A percentile compares a stretch with the other conserved stretches of the same genome.
These are phyloP conservation scores for Odontarrhena argentea DNA, from an alignment of 345 rosid species.

Conservation along the genomic window DNA sequence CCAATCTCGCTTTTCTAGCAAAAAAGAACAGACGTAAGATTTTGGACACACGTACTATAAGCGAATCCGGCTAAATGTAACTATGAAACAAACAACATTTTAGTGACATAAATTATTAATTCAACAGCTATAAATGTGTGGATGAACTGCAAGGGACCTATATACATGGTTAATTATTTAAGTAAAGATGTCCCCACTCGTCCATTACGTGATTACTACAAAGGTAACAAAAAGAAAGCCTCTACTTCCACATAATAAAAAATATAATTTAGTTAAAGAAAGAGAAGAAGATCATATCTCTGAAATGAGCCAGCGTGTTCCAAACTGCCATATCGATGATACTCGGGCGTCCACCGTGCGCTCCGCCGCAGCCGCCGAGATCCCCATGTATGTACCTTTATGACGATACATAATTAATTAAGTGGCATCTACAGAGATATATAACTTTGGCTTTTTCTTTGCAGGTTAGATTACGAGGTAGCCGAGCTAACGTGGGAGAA, in stretches of 20 bases:
- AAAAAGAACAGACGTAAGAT: too few relatives aligned
- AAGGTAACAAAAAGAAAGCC: conserved; percentile 10
- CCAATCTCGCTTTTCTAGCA: too few relatives aligned
- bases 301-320: conserved; percentile 86
- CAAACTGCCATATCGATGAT: conserved; percentile 68
- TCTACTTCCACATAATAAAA: not conserved
- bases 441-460: not conserved
- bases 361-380: conserved; percentile 46
- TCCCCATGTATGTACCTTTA: conserved; percentile 48
- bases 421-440: too few relatives aligned
- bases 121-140: not conserved
- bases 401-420: too few relatives aligned
- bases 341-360: conserved; percentile 46
- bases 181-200: conserved; percentile 32
- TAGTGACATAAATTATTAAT: too few relatives aligned
- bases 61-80: too few relatives aligned
- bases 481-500: conserved; percentile 98
- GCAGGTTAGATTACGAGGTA: conserved; percentile 76
- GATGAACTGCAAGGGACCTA: conserved; percentile 19
- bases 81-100: too few relatives aligned
- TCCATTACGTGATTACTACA: conserved; percentile 31
- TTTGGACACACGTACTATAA: too few relatives aligned
- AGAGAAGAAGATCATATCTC: conserved; percentile 22
- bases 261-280: conserved; percentile 8
- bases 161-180: conserved; percentile 28